These are phyloP conservation scores for Pterocarpus santalinus DNA, from an alignment of 306 rosid genomes.

Conservation along the genomic window DNA sequence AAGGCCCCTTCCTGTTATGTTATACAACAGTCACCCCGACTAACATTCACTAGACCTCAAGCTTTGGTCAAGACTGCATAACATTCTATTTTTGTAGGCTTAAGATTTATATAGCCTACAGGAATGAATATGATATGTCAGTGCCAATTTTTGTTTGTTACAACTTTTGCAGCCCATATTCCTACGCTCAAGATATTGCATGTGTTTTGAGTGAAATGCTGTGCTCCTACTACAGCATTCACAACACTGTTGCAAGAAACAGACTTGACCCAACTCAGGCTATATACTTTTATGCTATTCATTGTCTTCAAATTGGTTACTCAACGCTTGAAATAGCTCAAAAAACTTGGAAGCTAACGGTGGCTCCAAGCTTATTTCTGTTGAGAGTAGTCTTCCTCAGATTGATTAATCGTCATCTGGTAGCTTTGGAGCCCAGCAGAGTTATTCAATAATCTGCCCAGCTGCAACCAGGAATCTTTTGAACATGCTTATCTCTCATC, in stretches of 20 bases:
- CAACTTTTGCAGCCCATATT: constrained; percentile 5
- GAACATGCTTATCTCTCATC: constrained; percentile 64
- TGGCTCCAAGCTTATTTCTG: constrained; percentile 20
- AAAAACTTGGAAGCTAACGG: constrained; percentile 4
- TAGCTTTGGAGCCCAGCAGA: neutral
- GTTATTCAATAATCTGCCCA: constrained; percentile 67
- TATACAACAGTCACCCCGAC: neutral
- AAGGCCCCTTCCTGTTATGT: neutral
- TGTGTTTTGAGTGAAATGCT: constrained; percentile 8
- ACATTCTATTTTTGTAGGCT: neutral
- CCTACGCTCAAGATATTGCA: constrained; percentile 20
- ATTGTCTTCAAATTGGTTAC: constrained; percentile 9
- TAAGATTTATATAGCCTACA: constrained; percentile 11
- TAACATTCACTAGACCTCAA: neutral
- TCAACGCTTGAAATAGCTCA: neutral
- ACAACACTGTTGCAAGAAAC: constrained; percentile 23
- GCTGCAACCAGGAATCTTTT: constrained; percentile 70
- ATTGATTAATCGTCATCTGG: constrained; percentile 18
- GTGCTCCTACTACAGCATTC: constrained; percentile 22
- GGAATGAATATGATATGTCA: constrained; percentile 7
- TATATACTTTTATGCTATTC: constrained; percentile 2
- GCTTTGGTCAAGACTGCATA: neutral
- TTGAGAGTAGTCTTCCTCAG: constrained; percentile 6
- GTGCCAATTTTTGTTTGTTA: neutral
- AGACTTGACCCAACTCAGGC: constrained; percentile 4